phyloP scores from a whole-genome alignment of 148 eudicot genomes.

The Oxyria digyna region DNA sequence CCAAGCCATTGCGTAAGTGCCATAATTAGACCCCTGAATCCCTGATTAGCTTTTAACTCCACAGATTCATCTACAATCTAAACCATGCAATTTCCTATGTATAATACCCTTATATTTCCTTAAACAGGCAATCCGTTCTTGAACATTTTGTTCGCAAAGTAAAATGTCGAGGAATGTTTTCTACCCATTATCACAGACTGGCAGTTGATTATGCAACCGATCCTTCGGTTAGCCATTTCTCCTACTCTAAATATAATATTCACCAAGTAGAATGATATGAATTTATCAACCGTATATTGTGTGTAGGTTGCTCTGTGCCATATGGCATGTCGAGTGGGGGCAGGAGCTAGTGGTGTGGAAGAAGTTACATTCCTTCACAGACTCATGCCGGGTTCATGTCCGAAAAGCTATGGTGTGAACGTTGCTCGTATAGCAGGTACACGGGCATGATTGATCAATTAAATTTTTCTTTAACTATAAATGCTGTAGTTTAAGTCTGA shows the following conservation, averaged over 20 bases:
- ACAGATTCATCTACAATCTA: background rate
- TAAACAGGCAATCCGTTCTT: conserved; percentile 86
- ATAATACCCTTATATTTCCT: background rate
- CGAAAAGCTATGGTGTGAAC: conserved; percentile 96
- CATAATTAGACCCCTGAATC: background rate
- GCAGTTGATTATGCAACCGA: conserved; percentile 50
- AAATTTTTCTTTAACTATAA: background rate
- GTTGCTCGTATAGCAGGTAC: conserved; percentile 89
- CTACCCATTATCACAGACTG: conserved; percentile 92
- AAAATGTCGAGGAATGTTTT: conserved; percentile 91
- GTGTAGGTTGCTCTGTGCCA: conserved; percentile 78
- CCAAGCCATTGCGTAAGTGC: conserved; percentile 96
- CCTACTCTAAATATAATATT: background rate
- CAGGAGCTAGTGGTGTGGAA: conserved; percentile 52
- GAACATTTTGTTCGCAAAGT: conserved; percentile 74
- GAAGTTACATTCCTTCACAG: conserved; percentile 93
- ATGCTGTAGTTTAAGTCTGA: too few relatives aligned
- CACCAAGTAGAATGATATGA: background rate
- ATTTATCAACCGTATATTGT: background rate
- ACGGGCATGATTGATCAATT: background rate
- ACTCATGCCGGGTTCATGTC: conserved; percentile 80
- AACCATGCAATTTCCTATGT: background rate
- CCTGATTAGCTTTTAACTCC: background rate
- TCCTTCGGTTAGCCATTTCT: conserved; percentile 38
- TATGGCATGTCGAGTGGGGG: conserved; percentile 90